Percentiles rank a stretch among this genome's conserved stretches.
phyloP scores from a whole-genome alignment of 139 green algal species.

The Chlorella ohadii region DNA sequence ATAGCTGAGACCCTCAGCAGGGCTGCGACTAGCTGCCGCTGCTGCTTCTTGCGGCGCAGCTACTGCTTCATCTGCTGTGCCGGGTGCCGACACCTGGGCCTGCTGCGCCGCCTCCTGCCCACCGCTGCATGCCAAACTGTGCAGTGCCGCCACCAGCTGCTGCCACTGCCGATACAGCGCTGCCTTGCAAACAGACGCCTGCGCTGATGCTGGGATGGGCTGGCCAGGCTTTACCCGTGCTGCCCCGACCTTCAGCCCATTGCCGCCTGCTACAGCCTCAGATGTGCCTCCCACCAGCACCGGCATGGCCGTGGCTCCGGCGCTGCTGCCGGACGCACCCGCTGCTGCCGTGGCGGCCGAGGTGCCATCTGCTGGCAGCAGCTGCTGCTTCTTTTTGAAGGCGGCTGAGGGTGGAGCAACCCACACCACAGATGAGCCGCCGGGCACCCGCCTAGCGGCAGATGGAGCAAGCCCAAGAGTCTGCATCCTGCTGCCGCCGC shows the following conservation, averaged over 20 bases:
- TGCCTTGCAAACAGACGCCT: slow-evolving; percentile 27
- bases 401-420: not conserved
- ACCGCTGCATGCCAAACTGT: not conserved
- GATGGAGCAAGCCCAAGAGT: not conserved
- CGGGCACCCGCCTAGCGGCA: not conserved
- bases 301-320: not conserved
- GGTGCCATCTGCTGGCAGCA: not conserved
- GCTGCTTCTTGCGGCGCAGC: not conserved
- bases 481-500: not conserved
- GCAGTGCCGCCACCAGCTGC: not conserved
- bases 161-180: slow-evolving; percentile 7
- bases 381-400: not conserved
- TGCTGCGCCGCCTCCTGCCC: not conserved
- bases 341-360: not conserved
- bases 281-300: not conserved
- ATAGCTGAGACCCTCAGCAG: not conserved
- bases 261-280: slow-evolving; percentile 23
- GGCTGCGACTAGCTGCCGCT: not conserved
- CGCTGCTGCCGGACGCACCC: not conserved
- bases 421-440: slow-evolving; percentile 23
- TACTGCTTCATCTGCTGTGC: not conserved
- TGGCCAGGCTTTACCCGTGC: not conserved
- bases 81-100: not conserved
- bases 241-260: not conserved
- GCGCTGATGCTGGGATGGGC: not conserved